A percentile compares a stretch with the other conserved stretches of the same genome.
phyloP scores from a whole-genome alignment of 768 basidiomycete genomes.

The Kondoa subrosea region DNA sequence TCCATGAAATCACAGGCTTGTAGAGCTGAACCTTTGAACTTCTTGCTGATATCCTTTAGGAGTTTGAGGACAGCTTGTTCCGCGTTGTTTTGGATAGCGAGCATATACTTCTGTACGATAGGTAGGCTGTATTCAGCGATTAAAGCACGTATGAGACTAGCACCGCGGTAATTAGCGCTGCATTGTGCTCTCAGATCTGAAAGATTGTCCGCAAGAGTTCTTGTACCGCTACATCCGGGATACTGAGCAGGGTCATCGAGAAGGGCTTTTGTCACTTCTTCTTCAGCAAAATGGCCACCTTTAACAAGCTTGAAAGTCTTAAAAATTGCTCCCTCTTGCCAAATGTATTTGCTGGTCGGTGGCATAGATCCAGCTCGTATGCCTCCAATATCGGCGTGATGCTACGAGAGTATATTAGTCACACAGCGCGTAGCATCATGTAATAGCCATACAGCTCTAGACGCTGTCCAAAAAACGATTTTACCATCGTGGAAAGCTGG shows the following conservation, averaged over 20 bases:
- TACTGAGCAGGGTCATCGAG: conserved; percentile 62
- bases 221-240: conserved; percentile 69
- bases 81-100: conserved; percentile 69
- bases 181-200: conserved; percentile 89
- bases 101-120: conserved; percentile 48
- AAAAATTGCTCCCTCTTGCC: conserved; percentile 85
- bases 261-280: conserved; percentile 61
- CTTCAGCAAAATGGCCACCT: conserved; percentile 58
- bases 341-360: conserved; percentile 73
- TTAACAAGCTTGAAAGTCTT: conserved; percentile 80
- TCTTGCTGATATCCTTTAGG: conserved; percentile 54
- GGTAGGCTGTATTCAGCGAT: conserved; percentile 69
- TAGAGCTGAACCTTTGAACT: conserved; percentile 50
- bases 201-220: conserved; percentile 75
- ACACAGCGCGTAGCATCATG: too few species aligned
- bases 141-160: conserved; percentile 35
- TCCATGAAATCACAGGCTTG: conserved; percentile 52
- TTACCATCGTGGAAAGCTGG: conserved; percentile 55
- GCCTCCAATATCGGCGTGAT: conserved; percentile 18
- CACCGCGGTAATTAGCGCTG: conserved; percentile 66
- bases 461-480: conserved; percentile 39
- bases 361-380: conserved; percentile 46
- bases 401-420: too few species aligned
- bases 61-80: conserved; percentile 71
- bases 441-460: too few species aligned